Conservation (phyloP, 139 green algal species). For the Closterium sp. region DNA sequence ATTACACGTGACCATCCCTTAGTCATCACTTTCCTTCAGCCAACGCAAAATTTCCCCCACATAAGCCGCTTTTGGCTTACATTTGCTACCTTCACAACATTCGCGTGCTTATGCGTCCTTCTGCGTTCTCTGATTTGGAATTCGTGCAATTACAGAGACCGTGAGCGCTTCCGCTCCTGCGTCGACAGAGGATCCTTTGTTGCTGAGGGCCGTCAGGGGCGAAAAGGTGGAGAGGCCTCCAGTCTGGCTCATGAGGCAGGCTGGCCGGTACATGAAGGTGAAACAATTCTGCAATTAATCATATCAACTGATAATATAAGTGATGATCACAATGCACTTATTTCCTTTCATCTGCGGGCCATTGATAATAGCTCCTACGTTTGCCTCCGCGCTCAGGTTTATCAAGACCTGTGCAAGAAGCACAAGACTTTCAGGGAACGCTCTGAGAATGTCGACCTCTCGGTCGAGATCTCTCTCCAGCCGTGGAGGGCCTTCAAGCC, state of each 20-base stretch:
- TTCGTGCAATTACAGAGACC: neutral
- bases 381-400: conserved; percentile 57
- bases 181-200: conserved; percentile 36
- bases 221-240: conserved; percentile 78
- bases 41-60: neutral
- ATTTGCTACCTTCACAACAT: neutral
- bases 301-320: neutral
- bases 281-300: neutral
- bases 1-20: neutral
- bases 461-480: conserved; percentile 89
- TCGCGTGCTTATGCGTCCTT: neutral
- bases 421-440: conserved; percentile 87
- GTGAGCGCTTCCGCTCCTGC: neutral
- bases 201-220: conserved; percentile 31
- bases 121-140: neutral
- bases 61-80: too few relatives aligned
- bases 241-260: conserved; percentile 97
- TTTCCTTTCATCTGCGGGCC: neutral
- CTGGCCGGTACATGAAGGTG: conserved; percentile 67
- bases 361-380: neutral
- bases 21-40: neutral
- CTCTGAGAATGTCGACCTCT: conserved; percentile 90
- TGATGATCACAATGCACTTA: too few relatives aligned
- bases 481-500: conserved; percentile 78
- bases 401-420: conserved; percentile 85